Evolutionary conservation across 768 basidiomycete species (phyloP).

Genomic region (Lenzites betulinus): DNA sequence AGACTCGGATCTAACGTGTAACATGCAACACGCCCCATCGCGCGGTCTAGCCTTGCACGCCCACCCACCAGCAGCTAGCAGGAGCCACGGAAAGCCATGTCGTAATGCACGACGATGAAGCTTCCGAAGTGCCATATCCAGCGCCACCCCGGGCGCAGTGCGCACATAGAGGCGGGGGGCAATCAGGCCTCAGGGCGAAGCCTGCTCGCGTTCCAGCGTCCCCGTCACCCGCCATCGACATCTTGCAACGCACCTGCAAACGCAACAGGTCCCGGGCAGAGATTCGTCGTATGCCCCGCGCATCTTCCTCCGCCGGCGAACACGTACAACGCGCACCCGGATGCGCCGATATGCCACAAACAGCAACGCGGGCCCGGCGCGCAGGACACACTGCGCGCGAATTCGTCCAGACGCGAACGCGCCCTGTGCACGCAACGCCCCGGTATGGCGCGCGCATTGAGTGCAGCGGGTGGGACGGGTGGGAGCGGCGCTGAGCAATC

Average conservation of each 20-base stretch:
- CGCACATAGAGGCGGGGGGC: conserved; percentile 1
- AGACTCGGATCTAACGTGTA: background rate
- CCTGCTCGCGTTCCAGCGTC: background rate
- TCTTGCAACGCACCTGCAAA: too few relatives aligned
- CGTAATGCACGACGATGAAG: background rate
- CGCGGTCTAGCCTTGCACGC: too few relatives aligned
- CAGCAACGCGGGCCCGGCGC: background rate
- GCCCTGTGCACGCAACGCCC: too few relatives aligned
- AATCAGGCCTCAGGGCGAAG: background rate
- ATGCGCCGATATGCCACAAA: background rate
- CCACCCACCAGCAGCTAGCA: too few relatives aligned
- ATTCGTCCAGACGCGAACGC: too few relatives aligned
- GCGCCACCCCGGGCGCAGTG: background rate
- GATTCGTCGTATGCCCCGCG: background rate
- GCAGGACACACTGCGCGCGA: conserved; percentile 2
- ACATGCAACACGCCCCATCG: too few relatives aligned
- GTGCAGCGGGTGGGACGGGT: too few relatives aligned
- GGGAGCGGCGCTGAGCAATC: too few relatives aligned
- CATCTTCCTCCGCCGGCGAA: conserved; percentile 4
- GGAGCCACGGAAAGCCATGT: background rate
- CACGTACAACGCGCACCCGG: background rate
- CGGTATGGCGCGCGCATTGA: background rate
- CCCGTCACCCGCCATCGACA: too few relatives aligned
- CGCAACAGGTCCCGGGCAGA: background rate
- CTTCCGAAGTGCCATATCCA: background rate